These are phyloP conservation scores for Dendrobium huoshanense DNA, from an alignment of 106 monocot genomes.

Conservation along the genomic window DNA sequence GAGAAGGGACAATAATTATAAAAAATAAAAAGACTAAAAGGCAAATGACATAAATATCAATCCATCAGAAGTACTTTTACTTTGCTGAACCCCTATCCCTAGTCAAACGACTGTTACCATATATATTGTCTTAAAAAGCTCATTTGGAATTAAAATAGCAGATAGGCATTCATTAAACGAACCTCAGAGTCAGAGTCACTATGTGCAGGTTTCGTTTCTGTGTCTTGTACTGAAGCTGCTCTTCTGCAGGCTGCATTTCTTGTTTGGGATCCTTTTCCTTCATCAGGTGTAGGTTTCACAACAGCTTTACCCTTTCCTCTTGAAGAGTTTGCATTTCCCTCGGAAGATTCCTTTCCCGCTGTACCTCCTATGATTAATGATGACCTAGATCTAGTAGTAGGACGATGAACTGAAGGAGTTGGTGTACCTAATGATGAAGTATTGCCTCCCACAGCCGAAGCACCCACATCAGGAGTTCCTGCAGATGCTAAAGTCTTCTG, in stretches of 20 bases:
- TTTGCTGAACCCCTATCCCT: neutral
- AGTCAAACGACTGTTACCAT: neutral
- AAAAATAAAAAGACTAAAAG: neutral
- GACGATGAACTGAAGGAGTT: conserved; percentile 44
- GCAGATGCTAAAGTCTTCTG: conserved; percentile 43
- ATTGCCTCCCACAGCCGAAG: conserved; percentile 30
- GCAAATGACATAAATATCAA: neutral
- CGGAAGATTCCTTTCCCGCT: conserved; percentile 48
- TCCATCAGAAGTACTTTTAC: neutral
- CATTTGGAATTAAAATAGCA: neutral
- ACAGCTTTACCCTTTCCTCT: conserved; percentile 97
- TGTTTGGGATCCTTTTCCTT: conserved; percentile 69
- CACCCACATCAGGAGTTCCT: conserved; percentile 50
- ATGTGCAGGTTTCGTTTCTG: conserved; percentile 51
- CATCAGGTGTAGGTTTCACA: conserved; percentile 55
- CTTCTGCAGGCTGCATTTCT: conserved; percentile 74
- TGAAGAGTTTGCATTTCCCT: conserved; percentile 45
- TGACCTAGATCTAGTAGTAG: conserved; percentile 72
- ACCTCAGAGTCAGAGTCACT: conserved; percentile 79
- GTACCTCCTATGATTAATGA: conserved; percentile 48
- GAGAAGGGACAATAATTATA: neutral
- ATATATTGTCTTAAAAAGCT: neutral
- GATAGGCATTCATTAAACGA: neutral
- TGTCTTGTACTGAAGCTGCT: conserved; percentile 62
- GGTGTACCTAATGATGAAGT: conserved; percentile 39